Conservation (phyloP, 495 filamentous ascomycete genomes). For the Hypoxylon subgilvum region DNA sequence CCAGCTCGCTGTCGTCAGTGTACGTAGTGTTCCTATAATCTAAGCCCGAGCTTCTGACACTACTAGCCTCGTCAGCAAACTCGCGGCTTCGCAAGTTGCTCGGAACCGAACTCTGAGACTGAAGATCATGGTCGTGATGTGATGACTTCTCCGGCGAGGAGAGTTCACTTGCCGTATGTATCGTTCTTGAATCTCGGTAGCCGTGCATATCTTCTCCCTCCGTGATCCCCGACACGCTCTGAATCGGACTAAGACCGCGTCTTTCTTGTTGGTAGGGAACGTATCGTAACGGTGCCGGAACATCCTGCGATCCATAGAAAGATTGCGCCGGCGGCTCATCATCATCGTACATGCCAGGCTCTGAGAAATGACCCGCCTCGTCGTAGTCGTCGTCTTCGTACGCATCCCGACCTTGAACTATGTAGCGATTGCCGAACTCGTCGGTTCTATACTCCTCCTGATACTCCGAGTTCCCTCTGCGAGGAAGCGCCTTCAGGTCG, state of each 20-base stretch:
- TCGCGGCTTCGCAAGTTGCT: conserved; percentile 50
- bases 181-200: conserved; percentile 56
- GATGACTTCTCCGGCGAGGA: conserved; percentile 49
- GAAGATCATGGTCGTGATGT: conserved; percentile 41
- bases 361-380: conserved; percentile 50
- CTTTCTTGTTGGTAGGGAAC: conserved; percentile 62
- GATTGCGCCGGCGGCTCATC: conserved; percentile 43
- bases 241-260: conserved; percentile 80
- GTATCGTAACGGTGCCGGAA: conserved; percentile 62
- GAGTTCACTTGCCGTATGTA: conserved; percentile 52
- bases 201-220: conserved; percentile 54
- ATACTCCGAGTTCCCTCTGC: conserved; percentile 45
- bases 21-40: conserved; percentile 67
- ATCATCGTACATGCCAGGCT: conserved; percentile 52
- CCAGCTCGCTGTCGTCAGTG: conserved; percentile 72
- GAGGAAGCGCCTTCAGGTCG: conserved; percentile 54
- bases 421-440: conserved; percentile 51
- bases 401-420: conserved; percentile 40
- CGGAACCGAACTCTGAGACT: conserved; percentile 45
- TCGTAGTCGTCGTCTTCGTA: conserved; percentile 56
- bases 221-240: conserved; percentile 81
- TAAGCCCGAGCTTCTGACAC: conserved; percentile 49
- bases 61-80: conserved; percentile 50
- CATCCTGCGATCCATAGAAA: conserved; percentile 61
- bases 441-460: conserved; percentile 53